A percentile compares a stretch with the other conserved stretches of the same genome.
phyloP scores from a whole-genome alignment of 139 green algal genomes.

The Chlamydomonas urium region DNA sequence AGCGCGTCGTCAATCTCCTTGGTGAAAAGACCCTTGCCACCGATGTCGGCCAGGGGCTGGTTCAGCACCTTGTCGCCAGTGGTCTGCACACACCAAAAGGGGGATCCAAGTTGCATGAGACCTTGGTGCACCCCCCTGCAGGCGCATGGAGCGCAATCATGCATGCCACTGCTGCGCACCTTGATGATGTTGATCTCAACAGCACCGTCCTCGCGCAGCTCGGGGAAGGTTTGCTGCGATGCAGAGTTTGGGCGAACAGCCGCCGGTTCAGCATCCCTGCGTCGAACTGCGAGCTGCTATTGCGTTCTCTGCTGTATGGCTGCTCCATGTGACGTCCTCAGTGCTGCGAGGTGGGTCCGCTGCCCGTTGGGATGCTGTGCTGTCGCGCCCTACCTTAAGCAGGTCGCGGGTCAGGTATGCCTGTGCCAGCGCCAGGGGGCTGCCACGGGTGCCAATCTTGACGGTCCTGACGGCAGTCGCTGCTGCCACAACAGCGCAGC shows the following conservation, averaged over 20 bases:
- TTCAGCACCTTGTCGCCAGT: constrained; percentile 99
- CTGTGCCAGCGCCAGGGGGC: constrained; percentile 93
- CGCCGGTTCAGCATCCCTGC: neutral
- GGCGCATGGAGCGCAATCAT: no score
- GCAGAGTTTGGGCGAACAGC: neutral
- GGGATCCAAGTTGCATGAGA: no score
- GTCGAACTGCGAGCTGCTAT: no score
- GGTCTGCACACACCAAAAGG: no score
- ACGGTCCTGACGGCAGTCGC: constrained; percentile 60
- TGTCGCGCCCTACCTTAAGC: constrained; percentile 65
- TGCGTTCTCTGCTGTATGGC: no score
- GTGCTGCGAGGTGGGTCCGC: no score
- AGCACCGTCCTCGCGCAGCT: constrained; percentile 89
- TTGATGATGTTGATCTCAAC: constrained; percentile 99
- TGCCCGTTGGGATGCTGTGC: no score
- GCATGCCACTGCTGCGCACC: no score
- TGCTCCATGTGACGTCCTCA: no score
- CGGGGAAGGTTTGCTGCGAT: constrained; percentile 68
- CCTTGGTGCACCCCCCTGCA: no score
- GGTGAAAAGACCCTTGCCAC: constrained; percentile 99
- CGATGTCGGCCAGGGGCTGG: constrained; percentile 97
- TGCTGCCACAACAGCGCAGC: constrained; percentile 19
- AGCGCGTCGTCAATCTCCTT: constrained; percentile 99
- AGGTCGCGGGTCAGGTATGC: constrained; percentile 95
- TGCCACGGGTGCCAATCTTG: constrained; percentile 80